Evolutionary conservation across 257 asterid genomes (phyloP), one percentile per base, ranked within the genome.

Genomic region (Datura wrightii): DNA sequence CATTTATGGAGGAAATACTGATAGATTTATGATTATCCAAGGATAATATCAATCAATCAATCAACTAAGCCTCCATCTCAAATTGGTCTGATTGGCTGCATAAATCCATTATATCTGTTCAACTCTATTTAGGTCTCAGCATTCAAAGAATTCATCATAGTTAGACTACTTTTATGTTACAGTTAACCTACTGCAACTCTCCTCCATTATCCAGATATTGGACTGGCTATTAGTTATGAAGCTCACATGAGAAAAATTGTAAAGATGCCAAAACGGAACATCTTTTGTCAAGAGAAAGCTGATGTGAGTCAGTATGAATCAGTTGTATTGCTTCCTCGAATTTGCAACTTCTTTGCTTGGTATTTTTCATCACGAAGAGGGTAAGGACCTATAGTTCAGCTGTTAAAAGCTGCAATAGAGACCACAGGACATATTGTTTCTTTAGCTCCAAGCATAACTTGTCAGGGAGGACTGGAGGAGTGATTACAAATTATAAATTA

Each of bases 151-250:
- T 31, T 42, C 79, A 42, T 71, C 55, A 71, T 44, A 44, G 37
- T 44, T 39, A 1, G 14, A 39, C 52, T 16, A 39, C 8, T 15
- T 67, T 39, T 41, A 39, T 41, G 53, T 3, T 15, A 41, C 53
- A 0, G 1, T 41, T 41, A 69, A 16, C 79, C 53, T 41, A 69
- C 79, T 15, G 1, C 34, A 70, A 8, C 36, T 16, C 79, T 41
- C 52, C 15, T 41, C 36, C 36, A 70, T 70, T 41, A 39, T 41
- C 53, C 34, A 24, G 8, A 70, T 11, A 18, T 16, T 72, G 80
- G 56, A 72, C 36, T 50, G 80, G n/a, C 58, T 72, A 72, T 72
- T 44, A 9, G 9, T n/a, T 72, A 19, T n/a, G 80, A 46, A 72
- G 80, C 41, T 44, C 58, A 46, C n/a, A 72, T n/a, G 34, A 16